Base-by-base conservation (phyloP, 164 flowering plant species). In the Liriodendron chinense region DNA sequence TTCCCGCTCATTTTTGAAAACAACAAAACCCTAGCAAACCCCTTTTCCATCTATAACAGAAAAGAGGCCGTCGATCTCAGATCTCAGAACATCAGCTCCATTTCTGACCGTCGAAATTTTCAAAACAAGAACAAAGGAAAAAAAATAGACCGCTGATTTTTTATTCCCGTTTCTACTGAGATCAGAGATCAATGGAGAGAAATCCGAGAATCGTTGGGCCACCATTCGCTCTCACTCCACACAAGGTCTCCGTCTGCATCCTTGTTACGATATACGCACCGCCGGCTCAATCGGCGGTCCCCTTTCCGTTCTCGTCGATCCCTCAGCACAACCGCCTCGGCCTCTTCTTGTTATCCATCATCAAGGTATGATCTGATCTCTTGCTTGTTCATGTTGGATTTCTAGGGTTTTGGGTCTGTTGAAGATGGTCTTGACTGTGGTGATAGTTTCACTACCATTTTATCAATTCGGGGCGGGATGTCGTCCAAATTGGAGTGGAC, bases 291-390 rank as follows among this genome's bases (percentile, higher is more conserved):
- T 71, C 77, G 14, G 78, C 88, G 3, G 82, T 86, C 7, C 92
- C 97, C 1, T 90, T 87, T 75, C 93, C 92, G 12, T 92, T 93
- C 84, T 84, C 94, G 22, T 87, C 98, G n/a, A 84, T 90, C 70
- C 75, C 94, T 72, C 94, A 95, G 79, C 98, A 92, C 85, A 95
- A 95, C 78, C 83, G 89, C 73, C 89, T 95, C 75, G 97, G 89
- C 22, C 62, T 89, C 56, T 92, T 85, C 83, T 68, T 95, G 57
- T 22, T 95, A 7, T 84, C 97, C 47, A 83, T 87, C 78, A 89
- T 89, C 1, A 95, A 93, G 95, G 98, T 92, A 64, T n/a, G 9
- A 9, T 62, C 9, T 18, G 21, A 28, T 3, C 43, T 9, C 48
- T 26, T 23, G 18, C 13, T 23, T 9, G 7, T 10, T 24, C 67